These are phyloP conservation scores for Spatholobus suberectus DNA, from an alignment of 306 rosid species.

Conservation along the genomic window DNA sequence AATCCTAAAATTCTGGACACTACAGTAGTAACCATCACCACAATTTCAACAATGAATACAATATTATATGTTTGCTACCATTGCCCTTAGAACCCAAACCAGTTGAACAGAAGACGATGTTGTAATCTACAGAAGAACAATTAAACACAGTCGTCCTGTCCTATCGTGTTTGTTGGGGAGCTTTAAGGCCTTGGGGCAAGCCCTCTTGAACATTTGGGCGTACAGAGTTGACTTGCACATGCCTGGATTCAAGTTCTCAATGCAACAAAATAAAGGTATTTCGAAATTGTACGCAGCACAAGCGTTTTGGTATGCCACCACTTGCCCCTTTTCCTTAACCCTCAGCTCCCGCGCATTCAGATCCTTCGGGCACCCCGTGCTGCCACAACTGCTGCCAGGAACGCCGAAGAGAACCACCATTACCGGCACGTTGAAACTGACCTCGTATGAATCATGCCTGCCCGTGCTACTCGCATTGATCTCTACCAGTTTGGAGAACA, in stretches of 20 bases:
- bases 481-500: slow-evolving; percentile 73
- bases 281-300: background rate
- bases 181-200: slow-evolving; percentile 80
- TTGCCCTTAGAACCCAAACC: too few relatives aligned
- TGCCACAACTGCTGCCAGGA: slow-evolving; percentile 60
- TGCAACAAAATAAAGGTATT: too few relatives aligned
- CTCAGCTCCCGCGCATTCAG: slow-evolving; percentile 61
- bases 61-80: too few relatives aligned
- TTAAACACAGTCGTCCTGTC: too few relatives aligned
- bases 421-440: slow-evolving; percentile 68
- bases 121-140: too few relatives aligned
- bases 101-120: too few relatives aligned
- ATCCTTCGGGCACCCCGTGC: slow-evolving; percentile 67
- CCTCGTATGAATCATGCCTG: slow-evolving; percentile 59
- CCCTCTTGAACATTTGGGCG: slow-evolving; percentile 61
- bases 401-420: slow-evolving; percentile 57
- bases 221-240: slow-evolving; percentile 66
- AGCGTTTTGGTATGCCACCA: slow-evolving; percentile 51
- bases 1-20: too few relatives aligned
- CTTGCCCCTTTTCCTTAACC: too few relatives aligned
- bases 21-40: too few relatives aligned
- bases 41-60: too few relatives aligned
- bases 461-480: slow-evolving; percentile 40
- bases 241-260: too few relatives aligned
- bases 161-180: too few relatives aligned